Evolutionary conservation across 2,329 filamentous ascomycete species (phyloP), one percentile per base, ranked within the genome.

Genomic region (Trichoderma hamatum): DNA sequence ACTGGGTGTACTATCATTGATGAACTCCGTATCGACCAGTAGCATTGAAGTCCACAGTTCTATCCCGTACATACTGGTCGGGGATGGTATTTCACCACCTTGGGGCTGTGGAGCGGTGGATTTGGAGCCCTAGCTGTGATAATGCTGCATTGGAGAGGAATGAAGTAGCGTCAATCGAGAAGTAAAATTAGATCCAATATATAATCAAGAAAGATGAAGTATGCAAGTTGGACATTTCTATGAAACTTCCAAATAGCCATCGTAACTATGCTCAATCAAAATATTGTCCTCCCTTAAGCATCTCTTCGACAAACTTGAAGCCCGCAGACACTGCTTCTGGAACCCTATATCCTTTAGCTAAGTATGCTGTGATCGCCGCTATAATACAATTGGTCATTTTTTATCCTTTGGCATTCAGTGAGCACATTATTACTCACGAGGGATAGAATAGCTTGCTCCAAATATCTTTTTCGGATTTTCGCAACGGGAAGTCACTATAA

Each of bases 371-470:
- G 34, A 68, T 62, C 21, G 30, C n/a, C n/a, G 65, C 65, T 68
- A 52, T 34, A 21, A 6, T 28, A 62, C 34, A 36, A n/a, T 34
- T 62, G 14, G 49, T 21, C n/a, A n/a, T n/a, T 46, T 51, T 54
- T 21, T 6, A 49, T 49, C 21, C 43, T 49, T 9, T 49, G 13
- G 54, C n/a, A n/a, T n/a, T n/a, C n/a, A n/a, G n/a, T n/a, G n/a
- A n/a, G n/a, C n/a, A n/a, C n/a, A n/a, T n/a, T n/a, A n/a, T 55
- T 39, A 68, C 65, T 30, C 43, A 68, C 65, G 14, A 51, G 65
- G 65, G 49, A 68, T 68, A 9, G 65, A 68, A 60, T 61, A 68
- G 43, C 55, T 68, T n/a, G 58, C 65, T 28, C 65, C 65, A 68
- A 62, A 68, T 28, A 14, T 13, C n/a, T 26, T 43, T 16, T 68